Conservation (phyloP, 2,329 filamentous ascomycete genomes). For the Aspergillus sp. region DNA sequence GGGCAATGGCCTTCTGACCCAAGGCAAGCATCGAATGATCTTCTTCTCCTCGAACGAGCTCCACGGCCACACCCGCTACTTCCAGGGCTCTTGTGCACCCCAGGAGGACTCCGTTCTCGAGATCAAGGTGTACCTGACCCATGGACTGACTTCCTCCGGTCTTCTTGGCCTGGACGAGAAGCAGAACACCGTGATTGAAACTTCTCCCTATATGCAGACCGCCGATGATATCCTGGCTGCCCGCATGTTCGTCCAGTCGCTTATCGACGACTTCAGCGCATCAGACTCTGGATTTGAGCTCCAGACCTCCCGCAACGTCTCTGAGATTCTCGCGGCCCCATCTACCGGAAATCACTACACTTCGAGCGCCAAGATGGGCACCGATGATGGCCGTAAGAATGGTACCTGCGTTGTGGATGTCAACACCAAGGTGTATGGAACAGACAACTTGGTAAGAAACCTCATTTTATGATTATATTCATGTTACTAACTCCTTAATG, state of each 20-base stretch:
- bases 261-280: conserved; percentile 16
- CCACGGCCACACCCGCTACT: conserved; percentile 22
- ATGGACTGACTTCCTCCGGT: conserved; percentile 21
- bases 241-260: conserved; percentile 13
- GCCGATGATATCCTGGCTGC: conserved; percentile 16
- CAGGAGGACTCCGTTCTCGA: conserved; percentile 14
- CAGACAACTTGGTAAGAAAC: conserved; percentile 56
- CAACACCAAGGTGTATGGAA: conserved; percentile 65
- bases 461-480: background rate
- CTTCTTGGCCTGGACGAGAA: conserved; percentile 16
- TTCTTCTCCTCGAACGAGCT: conserved; percentile 24
- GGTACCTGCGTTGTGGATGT: conserved; percentile 63
- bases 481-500: background rate
- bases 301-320: conserved; percentile 8
- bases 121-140: conserved; percentile 23
- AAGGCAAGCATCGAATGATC: conserved; percentile 22
- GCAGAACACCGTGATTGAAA: conserved; percentile 16
- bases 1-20: conserved; percentile 15
- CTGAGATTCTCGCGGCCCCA: conserved; percentile 28
- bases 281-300: conserved; percentile 17
- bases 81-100: conserved; percentile 21
- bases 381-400: conserved; percentile 53
- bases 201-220: conserved; percentile 18
- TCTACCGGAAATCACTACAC: conserved; percentile 49
- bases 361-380: conserved; percentile 62